phyloP scores from a whole-genome alignment of 1,284 basidiomycete species.

The Boletus nobilissimus region DNA sequence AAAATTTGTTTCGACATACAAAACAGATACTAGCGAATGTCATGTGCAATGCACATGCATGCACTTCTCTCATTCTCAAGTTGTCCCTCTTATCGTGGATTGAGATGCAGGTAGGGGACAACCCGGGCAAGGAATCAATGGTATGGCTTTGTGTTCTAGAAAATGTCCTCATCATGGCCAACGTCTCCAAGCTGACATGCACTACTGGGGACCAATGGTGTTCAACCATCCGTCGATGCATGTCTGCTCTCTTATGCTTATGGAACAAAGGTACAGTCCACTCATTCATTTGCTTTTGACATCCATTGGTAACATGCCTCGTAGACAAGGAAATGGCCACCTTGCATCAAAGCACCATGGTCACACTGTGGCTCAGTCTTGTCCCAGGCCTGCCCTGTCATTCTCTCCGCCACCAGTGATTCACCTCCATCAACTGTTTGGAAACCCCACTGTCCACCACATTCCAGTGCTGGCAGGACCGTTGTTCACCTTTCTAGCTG shows the following conservation, averaged over 20 bases:
- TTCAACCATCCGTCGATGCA: conserved; percentile 60
- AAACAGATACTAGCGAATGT: conserved; percentile 78
- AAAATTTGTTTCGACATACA: accelerated
- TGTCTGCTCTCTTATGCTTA: conserved; percentile 57
- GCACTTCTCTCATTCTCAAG: conserved; percentile 73
- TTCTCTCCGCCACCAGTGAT: conserved; percentile 27
- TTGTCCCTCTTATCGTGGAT: conserved; percentile 82
- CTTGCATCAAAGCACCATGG: conserved; percentile 30
- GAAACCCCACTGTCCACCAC: conserved; percentile 90
- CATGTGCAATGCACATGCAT: conserved; percentile 72
- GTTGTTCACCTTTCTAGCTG: conserved; percentile 54
- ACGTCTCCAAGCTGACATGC: conserved; percentile 56
- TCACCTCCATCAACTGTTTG: conserved; percentile 13
- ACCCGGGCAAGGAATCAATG: conserved; percentile 52
- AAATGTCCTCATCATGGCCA: conserved; percentile 62
- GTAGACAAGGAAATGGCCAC: conserved; percentile 38
- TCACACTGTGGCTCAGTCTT: conserved; percentile 38
- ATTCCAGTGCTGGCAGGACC: conserved; percentile 65
- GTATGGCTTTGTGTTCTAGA: conserved; percentile 78
- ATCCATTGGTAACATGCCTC: neutral
- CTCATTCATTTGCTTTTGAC: neutral
- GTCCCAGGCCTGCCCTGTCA: conserved; percentile 8
- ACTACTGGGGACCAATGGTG: conserved; percentile 69
- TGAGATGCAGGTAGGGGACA: conserved; percentile 68
- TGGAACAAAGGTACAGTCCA: conserved; percentile 37